These are phyloP conservation scores for Colletotrichum lini DNA, from an alignment of 2,329 filamentous ascomycete genomes.

Conservation along the genomic window DNA sequence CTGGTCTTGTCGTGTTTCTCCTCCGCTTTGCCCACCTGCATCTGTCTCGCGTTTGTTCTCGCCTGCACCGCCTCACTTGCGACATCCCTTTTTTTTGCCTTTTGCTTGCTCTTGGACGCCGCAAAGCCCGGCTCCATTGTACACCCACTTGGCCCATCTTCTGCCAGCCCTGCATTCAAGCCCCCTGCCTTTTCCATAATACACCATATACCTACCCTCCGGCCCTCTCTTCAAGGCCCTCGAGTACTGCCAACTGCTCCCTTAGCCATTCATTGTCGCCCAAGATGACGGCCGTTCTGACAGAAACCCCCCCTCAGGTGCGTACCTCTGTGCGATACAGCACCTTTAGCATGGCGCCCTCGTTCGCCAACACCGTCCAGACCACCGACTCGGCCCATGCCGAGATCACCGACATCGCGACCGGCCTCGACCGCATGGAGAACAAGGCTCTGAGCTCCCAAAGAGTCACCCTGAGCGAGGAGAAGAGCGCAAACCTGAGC, in stretches of 20 bases:
- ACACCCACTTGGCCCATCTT: conserved; percentile 28
- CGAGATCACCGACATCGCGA: conserved; percentile 79
- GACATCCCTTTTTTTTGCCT: background rate
- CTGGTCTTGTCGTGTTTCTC: conserved; percentile 26
- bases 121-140: conserved; percentile 14
- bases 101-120: conserved; percentile 25
- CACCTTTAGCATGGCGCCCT: conserved; percentile 73
- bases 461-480: conserved; percentile 82
- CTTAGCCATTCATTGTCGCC: background rate
- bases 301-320: conserved; percentile 53
- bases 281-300: conserved; percentile 36
- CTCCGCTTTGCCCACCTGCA: background rate
- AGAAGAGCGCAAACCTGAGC: conserved; percentile 86
- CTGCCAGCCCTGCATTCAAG: conserved; percentile 14
- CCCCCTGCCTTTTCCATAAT: conserved; percentile 19
- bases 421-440: conserved; percentile 87
- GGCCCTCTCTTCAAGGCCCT: conserved; percentile 20
- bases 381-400: conserved; percentile 69
- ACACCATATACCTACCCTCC: conserved; percentile 23
- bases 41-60: conserved; percentile 22
- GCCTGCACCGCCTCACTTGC: conserved; percentile 23
- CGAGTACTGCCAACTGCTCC: conserved; percentile 2
- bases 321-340: conserved; percentile 71
- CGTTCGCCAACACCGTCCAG: conserved; percentile 70
- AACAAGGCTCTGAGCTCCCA: conserved; percentile 89